These are phyloP conservation scores for Ehretia macrophylla DNA, from an alignment of 257 asterid genomes.

Conservation along the genomic window DNA sequence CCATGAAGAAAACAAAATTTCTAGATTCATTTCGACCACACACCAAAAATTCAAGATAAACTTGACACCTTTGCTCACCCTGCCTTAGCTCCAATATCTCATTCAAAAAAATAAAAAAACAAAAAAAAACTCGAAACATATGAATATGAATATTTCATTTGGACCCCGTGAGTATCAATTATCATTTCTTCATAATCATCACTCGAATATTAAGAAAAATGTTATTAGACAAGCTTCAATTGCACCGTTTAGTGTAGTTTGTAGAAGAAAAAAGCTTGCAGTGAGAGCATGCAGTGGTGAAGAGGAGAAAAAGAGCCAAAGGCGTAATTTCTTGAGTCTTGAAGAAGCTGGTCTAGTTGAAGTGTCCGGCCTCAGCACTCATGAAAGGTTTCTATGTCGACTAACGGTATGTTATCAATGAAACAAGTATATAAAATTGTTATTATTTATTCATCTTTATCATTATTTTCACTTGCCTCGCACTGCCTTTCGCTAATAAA, in stretches of 20 bases:
- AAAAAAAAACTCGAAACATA: too few relatives aligned
- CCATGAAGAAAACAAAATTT: too few relatives aligned
- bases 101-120: too few relatives aligned
- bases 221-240: background rate
- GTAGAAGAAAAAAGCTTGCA: background rate
- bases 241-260: background rate
- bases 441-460: too few relatives aligned
- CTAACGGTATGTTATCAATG: constrained; percentile 43
- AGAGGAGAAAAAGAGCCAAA: constrained; percentile 15
- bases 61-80: too few relatives aligned
- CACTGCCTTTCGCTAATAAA: too few relatives aligned
- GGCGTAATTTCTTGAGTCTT: constrained; percentile 43
- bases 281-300: constrained; percentile 19
- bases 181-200: background rate
- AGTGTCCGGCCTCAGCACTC: constrained; percentile 68
- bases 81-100: too few relatives aligned
- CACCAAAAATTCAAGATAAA: too few relatives aligned
- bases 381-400: constrained; percentile 80
- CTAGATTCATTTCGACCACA: too few relatives aligned
- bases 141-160: constrained; percentile 1
- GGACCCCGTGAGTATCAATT: background rate
- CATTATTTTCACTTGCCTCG: too few relatives aligned
- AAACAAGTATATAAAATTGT: background rate
- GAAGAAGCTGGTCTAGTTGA: constrained; percentile 95
- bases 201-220: background rate